phyloP scores from a whole-genome alignment of 257 asterid genomes.

The Ocimum tenuiflorum region DNA sequence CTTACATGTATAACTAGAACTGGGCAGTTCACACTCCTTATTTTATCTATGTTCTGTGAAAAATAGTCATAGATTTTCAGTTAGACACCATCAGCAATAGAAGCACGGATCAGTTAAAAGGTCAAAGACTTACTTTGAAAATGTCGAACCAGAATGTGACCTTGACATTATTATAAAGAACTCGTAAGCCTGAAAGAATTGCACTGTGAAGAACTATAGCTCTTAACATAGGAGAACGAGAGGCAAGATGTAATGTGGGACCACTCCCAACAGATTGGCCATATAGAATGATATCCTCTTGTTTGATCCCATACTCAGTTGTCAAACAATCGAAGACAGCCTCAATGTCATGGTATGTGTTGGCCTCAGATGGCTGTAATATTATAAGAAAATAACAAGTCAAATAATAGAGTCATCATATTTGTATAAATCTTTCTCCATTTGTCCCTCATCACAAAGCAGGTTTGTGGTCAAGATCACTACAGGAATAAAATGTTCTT shows the following conservation, averaged over 20 bases:
- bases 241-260: conserved; percentile 85
- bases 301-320: conserved; percentile 70
- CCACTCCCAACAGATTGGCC: conserved; percentile 99
- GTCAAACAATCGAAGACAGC: conserved; percentile 84
- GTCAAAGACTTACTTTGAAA: conserved; percentile 57
- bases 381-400: not conserved
- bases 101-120: not conserved
- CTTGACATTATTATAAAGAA: conserved; percentile 85
- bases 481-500: conserved; percentile 25
- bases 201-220: conserved; percentile 97
- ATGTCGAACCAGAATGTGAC: conserved; percentile 98
- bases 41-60: conserved; percentile 88
- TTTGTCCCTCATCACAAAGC: not conserved
- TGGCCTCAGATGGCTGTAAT: conserved; percentile 85
- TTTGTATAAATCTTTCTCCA: not conserved
- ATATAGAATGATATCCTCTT: conserved; percentile 84
- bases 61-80: conserved; percentile 13
- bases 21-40: conserved; percentile 79
- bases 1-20: conserved; percentile 97
- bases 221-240: conserved; percentile 65
- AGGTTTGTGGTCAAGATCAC: not conserved
- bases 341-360: conserved; percentile 90
- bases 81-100: conserved; percentile 12
- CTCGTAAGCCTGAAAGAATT: conserved; percentile 95
- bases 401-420: not conserved